phyloP scores from a whole-genome alignment of 2,329 filamentous ascomycete species.

The Tympanopsis confertula region DNA sequence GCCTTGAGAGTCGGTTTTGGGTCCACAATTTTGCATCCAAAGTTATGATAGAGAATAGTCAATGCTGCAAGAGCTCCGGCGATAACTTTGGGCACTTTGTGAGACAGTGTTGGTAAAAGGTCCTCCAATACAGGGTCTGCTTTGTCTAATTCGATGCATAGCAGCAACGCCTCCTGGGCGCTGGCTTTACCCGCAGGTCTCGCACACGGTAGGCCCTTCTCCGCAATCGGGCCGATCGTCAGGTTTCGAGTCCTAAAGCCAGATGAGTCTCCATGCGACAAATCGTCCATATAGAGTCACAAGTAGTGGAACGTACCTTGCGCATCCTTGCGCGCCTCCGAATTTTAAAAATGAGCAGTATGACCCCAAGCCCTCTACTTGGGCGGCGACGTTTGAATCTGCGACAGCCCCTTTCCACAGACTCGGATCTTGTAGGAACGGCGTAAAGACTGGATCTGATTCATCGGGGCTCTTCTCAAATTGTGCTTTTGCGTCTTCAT shows the following conservation, averaged over 20 bases:
- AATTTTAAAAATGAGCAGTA: conserved; percentile 89
- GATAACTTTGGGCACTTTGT: conserved; percentile 87
- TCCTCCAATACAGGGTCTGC: conserved; percentile 82
- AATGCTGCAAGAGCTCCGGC: conserved; percentile 65
- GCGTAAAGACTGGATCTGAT: conserved; percentile 71
- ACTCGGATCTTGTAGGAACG: conserved; percentile 73
- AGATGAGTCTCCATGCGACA: no score
- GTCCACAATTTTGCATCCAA: conserved; percentile 86
- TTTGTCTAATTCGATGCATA: conserved; percentile 83
- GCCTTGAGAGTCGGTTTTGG: conserved; percentile 83
- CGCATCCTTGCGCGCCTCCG: conserved; percentile 67
- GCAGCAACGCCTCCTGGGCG: conserved; percentile 71
- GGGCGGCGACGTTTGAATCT: conserved; percentile 93
- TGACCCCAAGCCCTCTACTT: conserved; percentile 80
- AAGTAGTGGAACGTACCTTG: conserved; percentile 32
- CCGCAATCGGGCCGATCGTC: conserved; percentile 69
- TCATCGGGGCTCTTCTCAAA: conserved; percentile 81
- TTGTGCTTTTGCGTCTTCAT: conserved; percentile 80
- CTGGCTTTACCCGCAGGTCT: conserved; percentile 81
- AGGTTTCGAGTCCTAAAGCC: conserved; percentile 45
- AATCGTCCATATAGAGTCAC: neutral
- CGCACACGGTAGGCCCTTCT: conserved; percentile 83
- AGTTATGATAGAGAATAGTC: conserved; percentile 80
- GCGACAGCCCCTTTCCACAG: conserved; percentile 87
- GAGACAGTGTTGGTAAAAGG: conserved; percentile 66